Conservation (phyloP, 2,329 filamentous ascomycete species). For the Setomelanomma holmii region DNA sequence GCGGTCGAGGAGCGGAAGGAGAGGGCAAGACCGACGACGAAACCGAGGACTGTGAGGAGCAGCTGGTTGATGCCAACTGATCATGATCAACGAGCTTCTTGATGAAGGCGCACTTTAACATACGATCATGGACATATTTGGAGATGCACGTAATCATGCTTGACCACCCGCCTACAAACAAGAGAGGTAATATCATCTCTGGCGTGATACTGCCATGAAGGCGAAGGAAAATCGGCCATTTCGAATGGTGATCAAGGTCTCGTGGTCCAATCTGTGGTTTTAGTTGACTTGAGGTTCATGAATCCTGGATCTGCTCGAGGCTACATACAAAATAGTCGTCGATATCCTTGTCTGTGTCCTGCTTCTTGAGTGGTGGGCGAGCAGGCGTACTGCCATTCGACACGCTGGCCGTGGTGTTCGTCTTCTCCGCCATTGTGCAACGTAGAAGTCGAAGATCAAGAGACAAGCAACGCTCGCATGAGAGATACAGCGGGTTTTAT, state of each 20-base stretch:
- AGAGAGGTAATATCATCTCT: constrained; percentile 73
- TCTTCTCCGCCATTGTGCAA: constrained; percentile 22
- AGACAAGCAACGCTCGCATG: background rate
- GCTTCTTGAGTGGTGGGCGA: constrained; percentile 19
- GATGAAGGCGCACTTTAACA: too few relatives aligned
- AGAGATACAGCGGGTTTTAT: background rate
- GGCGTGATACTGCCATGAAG: constrained; percentile 77
- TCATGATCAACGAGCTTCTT: too few relatives aligned
- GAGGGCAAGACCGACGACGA: constrained; percentile 77
- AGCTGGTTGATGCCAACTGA: constrained; percentile 67
- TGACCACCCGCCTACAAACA: constrained; percentile 70
- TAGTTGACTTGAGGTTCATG: background rate
- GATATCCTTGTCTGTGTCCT: constrained; percentile 45
- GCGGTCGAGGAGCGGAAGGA: constrained; percentile 79
- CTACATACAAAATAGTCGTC: constrained; percentile 66
- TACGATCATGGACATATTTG: constrained; percentile 50
- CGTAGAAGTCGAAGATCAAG: background rate
- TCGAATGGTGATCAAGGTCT: constrained; percentile 74
- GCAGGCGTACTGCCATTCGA: constrained; percentile 8
- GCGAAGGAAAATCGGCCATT: constrained; percentile 76
- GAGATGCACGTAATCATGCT: constrained; percentile 65
- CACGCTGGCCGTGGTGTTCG: constrained; percentile 17
- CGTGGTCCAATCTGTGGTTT: constrained; percentile 61
- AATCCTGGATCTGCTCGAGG: constrained; percentile 11
- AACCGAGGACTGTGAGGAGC: constrained; percentile 78